Conservation (phyloP, 495 filamentous ascomycete genomes). For the Zalerion maritima region DNA sequence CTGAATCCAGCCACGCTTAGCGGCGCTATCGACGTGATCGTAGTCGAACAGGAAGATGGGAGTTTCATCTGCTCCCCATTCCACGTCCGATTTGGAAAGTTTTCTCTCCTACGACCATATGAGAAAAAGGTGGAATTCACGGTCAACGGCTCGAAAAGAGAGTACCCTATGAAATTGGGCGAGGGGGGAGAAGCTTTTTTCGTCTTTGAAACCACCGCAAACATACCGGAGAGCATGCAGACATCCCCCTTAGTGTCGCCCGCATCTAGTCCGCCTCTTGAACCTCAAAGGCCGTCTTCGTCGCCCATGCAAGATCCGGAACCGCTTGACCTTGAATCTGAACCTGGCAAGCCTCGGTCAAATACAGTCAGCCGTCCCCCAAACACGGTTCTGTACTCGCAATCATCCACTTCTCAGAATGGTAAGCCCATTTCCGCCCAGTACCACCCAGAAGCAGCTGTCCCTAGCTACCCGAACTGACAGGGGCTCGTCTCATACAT, state of each 20-base stretch:
- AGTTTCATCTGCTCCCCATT: slow-evolving; percentile 80
- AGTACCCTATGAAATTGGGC: slow-evolving; percentile 96
- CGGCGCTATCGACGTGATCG: slow-evolving; percentile 97
- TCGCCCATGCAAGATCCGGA: slow-evolving; percentile 66
- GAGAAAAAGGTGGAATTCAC: slow-evolving; percentile 99
- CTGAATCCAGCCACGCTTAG: slow-evolving; percentile 97
- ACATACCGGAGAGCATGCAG: slow-evolving; percentile 77
- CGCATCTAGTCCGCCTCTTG: slow-evolving; percentile 58
- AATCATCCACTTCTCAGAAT: slow-evolving; percentile 8
- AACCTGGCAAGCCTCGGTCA: slow-evolving; percentile 18
- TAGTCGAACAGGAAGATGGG: slow-evolving; percentile 95
- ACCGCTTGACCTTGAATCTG: slow-evolving; percentile 51
- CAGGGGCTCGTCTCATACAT: slow-evolving; percentile 3
- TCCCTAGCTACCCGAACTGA: slow-evolving; percentile 4
- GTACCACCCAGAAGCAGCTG: background rate
- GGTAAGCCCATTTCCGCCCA: slow-evolving; percentile 11
- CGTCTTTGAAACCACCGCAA: slow-evolving; percentile 85
- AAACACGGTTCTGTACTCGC: slow-evolving; percentile 16
- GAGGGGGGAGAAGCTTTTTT: slow-evolving; percentile 98
- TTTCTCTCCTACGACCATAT: slow-evolving; percentile 83
- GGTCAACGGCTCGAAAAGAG: slow-evolving; percentile 82
- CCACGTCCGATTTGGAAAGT: slow-evolving; percentile 98
- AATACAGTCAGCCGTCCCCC: slow-evolving; percentile 21
- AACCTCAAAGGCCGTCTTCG: slow-evolving; percentile 37
- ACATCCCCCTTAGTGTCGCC: slow-evolving; percentile 90